Evolutionary conservation across 495 filamentous ascomycete species (phyloP), one percentile per base, ranked within the genome.

Genomic region (Aspergillus avenaceus): DNA sequence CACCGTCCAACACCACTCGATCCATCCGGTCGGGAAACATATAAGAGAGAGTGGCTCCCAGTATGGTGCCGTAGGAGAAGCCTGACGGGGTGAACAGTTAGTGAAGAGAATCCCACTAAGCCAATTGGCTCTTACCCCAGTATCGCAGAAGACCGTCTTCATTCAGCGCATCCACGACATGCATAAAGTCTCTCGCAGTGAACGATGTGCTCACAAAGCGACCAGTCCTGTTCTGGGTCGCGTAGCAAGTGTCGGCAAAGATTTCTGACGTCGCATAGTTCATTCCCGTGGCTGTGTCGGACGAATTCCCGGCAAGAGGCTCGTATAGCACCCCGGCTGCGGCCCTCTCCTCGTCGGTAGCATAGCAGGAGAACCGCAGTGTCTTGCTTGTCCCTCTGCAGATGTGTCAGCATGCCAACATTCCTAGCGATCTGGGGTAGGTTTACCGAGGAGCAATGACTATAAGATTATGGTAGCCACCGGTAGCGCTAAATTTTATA

Each of bases 91-190:
- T 46, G n/a, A n/a, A n/a, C n/a, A n/a, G n/a, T n/a, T n/a, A n/a
- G n/a, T n/a, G n/a, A n/a, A n/a, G n/a, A n/a, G n/a, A n/a, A n/a
- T n/a, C n/a, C n/a, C n/a, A n/a, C n/a, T n/a, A n/a, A n/a, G n/a
- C n/a, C n/a, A n/a, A n/a, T n/a, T n/a, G n/a, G n/a, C n/a, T n/a
- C 65, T 53, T 25, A 71, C 73, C 73, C 71, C 66, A 77, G 47
- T 65, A 77, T 47, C 69, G 53, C 16, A 78, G 29, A 42, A 76
- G n/a, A 0, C 74, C 72, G 47, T 76, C 67, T 37, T 73, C 61
- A 18, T 56, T 64, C 5, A 76, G 44, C 8, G 70, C 64, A 50
- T 74, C 69, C 9, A 72, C 70, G 25, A 73, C 60, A 14, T 58
- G 48, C 65, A 80, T 70, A 37, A 73, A 57, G 49, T 75, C 69